Conservation (phyloP, 1,284 basidiomycete genomes). For the Cutaneotrichosporon cutaneum region DNA sequence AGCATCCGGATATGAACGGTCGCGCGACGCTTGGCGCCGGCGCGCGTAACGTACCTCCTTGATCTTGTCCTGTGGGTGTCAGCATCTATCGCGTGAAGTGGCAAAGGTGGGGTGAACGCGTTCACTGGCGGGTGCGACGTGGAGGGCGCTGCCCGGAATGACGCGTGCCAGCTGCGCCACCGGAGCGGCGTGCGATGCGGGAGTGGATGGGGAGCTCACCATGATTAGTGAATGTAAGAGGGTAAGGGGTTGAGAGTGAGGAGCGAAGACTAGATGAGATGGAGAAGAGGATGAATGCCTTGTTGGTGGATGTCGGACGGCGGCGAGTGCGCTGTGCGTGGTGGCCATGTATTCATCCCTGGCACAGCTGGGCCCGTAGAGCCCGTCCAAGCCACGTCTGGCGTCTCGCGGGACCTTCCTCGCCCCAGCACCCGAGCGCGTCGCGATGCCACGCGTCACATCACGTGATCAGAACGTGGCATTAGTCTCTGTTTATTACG, state of each 20-base stretch:
- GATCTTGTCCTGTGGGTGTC: slow-evolving; percentile 56
- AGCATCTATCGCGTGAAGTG: slow-evolving; percentile 8
- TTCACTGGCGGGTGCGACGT: not conserved
- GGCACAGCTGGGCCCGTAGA: not conserved
- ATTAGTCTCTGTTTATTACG: not conserved
- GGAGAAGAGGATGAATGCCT: not conserved
- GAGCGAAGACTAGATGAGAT: too few species aligned
- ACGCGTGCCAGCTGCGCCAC: not conserved
- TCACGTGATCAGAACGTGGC: slow-evolving; percentile 1
- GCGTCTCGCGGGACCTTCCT: too few species aligned
- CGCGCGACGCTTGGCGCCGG: not conserved
- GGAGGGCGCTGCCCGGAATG: not conserved
- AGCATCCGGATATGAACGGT: not conserved
- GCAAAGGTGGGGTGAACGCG: not conserved
- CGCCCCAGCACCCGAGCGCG: not conserved
- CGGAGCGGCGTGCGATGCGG: too few species aligned
- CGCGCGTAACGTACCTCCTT: slow-evolving; percentile 52
- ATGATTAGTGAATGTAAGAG: slow-evolving; percentile 4
- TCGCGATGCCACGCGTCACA: not conserved
- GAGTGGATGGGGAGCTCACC: not conserved
- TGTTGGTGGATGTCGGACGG: not conserved
- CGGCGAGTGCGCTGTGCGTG: not conserved
- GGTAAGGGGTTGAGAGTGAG: not conserved
- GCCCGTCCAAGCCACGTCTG: too few species aligned
- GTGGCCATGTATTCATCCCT: not conserved